A percentile compares a stretch with the other conserved stretches of the same genome.
phyloP scores from a whole-genome alignment of 495 filamentous ascomycete genomes.

The Lepidopterella palustris region DNA sequence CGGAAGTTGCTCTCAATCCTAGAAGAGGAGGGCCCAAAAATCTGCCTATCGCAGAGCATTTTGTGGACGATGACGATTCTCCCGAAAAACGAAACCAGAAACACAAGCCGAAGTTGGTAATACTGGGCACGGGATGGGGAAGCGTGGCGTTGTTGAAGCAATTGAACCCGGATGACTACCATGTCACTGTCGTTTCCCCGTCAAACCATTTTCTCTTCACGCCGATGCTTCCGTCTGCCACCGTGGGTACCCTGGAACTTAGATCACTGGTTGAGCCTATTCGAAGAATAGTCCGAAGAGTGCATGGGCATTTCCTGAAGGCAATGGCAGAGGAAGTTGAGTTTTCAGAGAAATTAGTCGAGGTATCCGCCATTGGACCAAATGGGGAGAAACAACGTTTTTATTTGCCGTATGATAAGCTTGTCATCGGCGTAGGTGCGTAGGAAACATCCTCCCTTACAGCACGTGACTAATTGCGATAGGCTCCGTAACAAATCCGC shows the following conservation, averaged over 20 bases:
- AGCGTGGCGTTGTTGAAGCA: constrained; percentile 87
- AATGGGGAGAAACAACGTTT: constrained; percentile 67
- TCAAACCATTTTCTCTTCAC: constrained; percentile 97
- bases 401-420: constrained; percentile 96
- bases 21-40: constrained; percentile 90
- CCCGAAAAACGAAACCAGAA: constrained; percentile 60
- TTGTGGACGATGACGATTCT: constrained; percentile 81
- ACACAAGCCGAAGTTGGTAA: constrained; percentile 84
- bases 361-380: constrained; percentile 68
- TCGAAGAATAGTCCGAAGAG: constrained; percentile 66
- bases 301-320: constrained; percentile 84
- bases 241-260: constrained; percentile 89
- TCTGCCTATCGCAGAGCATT: constrained; percentile 77
- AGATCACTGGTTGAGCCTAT: constrained; percentile 90
- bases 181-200: constrained; percentile 89
- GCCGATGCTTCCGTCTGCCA: constrained; percentile 93
- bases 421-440: constrained; percentile 86
- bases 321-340: constrained; percentile 81
- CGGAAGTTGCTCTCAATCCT: constrained; percentile 73
- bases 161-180: constrained; percentile 81
- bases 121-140: constrained; percentile 93
- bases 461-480: neutral
- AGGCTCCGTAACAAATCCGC: constrained; percentile 86
- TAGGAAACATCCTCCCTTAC: neutral
- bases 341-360: constrained; percentile 83